A percentile compares a stretch with the other conserved stretches of the same genome.
These are phyloP conservation scores for Cryptosporidium parvum DNA, from an alignment of 169 alveolate genomes.

Conservation along the genomic window DNA sequence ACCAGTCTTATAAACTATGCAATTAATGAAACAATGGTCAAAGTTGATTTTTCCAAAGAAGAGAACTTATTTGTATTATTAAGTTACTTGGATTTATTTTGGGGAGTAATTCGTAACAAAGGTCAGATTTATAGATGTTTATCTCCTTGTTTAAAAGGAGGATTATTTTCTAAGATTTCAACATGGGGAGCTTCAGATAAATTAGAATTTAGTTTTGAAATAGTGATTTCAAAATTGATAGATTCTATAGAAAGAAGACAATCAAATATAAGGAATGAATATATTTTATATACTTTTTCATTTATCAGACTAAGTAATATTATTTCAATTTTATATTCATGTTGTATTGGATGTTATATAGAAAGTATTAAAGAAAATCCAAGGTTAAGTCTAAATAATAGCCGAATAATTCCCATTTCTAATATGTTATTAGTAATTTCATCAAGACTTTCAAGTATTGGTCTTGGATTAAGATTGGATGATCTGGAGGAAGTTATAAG, in stretches of 20 bases:
- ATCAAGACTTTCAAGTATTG: constrained; percentile 7
- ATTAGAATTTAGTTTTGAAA: constrained; percentile 22
- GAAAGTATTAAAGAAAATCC: background rate
- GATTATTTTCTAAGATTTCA: background rate
- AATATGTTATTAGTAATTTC: constrained; percentile 18
- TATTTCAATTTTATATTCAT: constrained; percentile 51
- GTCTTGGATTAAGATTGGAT: background rate
- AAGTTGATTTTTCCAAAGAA: background rate
- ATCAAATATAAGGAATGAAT: background rate
- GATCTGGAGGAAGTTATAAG: background rate
- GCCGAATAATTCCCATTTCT: constrained; percentile 13
- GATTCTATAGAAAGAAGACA: constrained; percentile 5
- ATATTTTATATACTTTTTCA: constrained; percentile 18
- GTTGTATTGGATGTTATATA: constrained; percentile 46
- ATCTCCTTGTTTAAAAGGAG: constrained; percentile 51
- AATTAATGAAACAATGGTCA: background rate
- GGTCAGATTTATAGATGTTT: constrained; percentile 38
- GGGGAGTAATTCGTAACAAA: constrained; percentile 44
- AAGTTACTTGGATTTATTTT: constrained; percentile 30
- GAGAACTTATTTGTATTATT: background rate
- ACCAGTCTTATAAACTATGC: constrained; percentile 2
- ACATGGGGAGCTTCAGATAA: constrained; percentile 42
- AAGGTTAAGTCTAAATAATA: constrained; percentile 7
- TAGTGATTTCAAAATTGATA: background rate
- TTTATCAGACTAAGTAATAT: constrained; percentile 31